Percentiles rank a stretch among this genome's conserved stretches.
phyloP scores from a whole-genome alignment of 1,284 basidiomycete genomes.

The Ustilago sp. region DNA sequence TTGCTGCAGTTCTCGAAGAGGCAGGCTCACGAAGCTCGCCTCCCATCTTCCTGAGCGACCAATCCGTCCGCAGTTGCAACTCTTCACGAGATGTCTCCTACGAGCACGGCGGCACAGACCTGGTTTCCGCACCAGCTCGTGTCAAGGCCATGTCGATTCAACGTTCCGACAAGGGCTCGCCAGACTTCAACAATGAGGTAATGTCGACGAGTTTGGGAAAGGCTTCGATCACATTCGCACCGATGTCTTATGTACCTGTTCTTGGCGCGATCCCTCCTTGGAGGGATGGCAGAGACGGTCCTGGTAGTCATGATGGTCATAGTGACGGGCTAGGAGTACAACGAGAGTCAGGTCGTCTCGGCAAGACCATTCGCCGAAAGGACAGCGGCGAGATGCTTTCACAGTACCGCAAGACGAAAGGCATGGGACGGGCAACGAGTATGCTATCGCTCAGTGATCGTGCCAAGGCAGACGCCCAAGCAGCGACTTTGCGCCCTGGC shows the following conservation, averaged over 20 bases:
- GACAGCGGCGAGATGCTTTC: slow-evolving; percentile 64
- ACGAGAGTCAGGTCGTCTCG: slow-evolving; percentile 14
- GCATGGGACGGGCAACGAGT: slow-evolving; percentile 47
- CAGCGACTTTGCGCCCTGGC: slow-evolving; percentile 12
- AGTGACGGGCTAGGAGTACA: slow-evolving; percentile 10
- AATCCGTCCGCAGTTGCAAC: slow-evolving; percentile 20
- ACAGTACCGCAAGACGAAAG: slow-evolving; percentile 61
- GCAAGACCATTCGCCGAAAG: slow-evolving; percentile 42
- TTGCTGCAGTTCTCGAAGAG: slow-evolving; percentile 37
- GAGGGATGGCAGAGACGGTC: slow-evolving; percentile 22
- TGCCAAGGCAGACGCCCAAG: slow-evolving; percentile 42
- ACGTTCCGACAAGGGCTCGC: slow-evolving; percentile 21
- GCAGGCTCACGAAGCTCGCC: slow-evolving; percentile 38
- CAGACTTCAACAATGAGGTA: slow-evolving; percentile 29
- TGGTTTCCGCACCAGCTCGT: slow-evolving; percentile 17
- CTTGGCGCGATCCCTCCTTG: slow-evolving; percentile 44
- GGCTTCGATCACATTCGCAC: slow-evolving; percentile 33
- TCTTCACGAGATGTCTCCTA: slow-evolving; percentile 33
- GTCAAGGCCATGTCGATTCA: slow-evolving; percentile 25
- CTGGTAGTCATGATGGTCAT: slow-evolving; percentile 20
- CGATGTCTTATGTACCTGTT: slow-evolving; percentile 44
- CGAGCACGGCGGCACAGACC: slow-evolving; percentile 24
- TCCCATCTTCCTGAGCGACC: slow-evolving; percentile 38
- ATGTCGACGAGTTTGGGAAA: slow-evolving; percentile 40
- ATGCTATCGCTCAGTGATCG: slow-evolving; percentile 45